Conservation (phyloP, 768 basidiomycete species). For the Daedaleopsis nitida region DNA sequence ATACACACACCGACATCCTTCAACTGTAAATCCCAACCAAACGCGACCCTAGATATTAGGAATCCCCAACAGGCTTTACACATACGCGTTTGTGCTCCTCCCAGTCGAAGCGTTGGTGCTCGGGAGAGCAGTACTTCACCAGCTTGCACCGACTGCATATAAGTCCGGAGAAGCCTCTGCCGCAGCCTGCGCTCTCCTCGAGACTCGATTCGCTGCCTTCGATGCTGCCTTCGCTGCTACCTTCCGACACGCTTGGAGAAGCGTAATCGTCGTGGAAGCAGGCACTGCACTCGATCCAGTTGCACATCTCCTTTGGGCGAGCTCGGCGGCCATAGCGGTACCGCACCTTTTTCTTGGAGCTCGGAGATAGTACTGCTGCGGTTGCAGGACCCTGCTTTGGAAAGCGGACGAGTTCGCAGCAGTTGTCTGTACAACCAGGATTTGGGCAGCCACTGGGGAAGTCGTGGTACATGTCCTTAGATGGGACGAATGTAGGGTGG, state of each 20-base stretch:
- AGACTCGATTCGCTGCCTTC: constrained; percentile 42
- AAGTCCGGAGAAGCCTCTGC: constrained; percentile 42
- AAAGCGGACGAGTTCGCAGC: constrained; percentile 80
- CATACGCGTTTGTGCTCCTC: constrained; percentile 77
- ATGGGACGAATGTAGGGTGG: constrained; percentile 66
- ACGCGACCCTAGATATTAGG: neutral
- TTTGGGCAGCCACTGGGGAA: constrained; percentile 81
- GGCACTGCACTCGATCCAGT: constrained; percentile 77
- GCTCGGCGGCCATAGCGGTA: constrained; percentile 41
- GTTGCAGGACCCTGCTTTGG: constrained; percentile 63
- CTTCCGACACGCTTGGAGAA: constrained; percentile 32
- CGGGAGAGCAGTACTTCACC: constrained; percentile 75
- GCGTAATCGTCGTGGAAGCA: constrained; percentile 51
- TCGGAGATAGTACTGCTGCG: constrained; percentile 64
- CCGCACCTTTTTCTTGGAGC: constrained; percentile 52
- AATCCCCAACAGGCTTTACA: constrained; percentile 35
- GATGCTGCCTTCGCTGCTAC: constrained; percentile 41
- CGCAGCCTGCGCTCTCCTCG: constrained; percentile 10
- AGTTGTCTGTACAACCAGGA: constrained; percentile 74
- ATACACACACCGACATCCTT: neutral
- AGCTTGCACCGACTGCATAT: constrained; percentile 78
- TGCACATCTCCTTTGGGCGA: constrained; percentile 69
- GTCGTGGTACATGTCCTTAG: constrained; percentile 72
- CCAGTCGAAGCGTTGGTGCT: constrained; percentile 79
- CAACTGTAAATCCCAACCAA: neutral